A percentile compares a stretch with the other conserved stretches of the same genome.
These are phyloP conservation scores for Trypanosoma grayi DNA, from an alignment of 208 protist genomes.

Conservation along the genomic window DNA sequence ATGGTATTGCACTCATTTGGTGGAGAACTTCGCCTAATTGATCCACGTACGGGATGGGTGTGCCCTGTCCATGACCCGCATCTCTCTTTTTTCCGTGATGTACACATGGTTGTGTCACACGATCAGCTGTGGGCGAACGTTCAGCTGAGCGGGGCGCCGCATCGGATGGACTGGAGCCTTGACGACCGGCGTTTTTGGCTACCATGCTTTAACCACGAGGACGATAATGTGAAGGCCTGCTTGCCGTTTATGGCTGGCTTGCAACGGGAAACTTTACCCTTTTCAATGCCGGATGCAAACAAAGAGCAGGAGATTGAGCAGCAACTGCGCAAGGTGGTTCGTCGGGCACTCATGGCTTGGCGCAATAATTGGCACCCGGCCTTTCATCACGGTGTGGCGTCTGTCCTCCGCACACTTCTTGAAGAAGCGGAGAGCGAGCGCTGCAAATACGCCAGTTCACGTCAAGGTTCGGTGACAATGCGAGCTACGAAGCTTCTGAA, in stretches of 20 bases:
- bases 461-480: constrained; percentile 34
- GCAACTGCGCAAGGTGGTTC: constrained; percentile 43
- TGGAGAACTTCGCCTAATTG: constrained; percentile 62
- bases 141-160: constrained; percentile 70
- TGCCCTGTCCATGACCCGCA: constrained; percentile 45
- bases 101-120: constrained; percentile 72
- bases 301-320: constrained; percentile 60
- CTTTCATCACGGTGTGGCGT: constrained; percentile 58
- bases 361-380: constrained; percentile 54
- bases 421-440: constrained; percentile 53
- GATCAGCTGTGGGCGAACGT: constrained; percentile 81
- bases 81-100: constrained; percentile 54
- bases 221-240: constrained; percentile 34
- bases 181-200: constrained; percentile 55
- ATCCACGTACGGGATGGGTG: constrained; percentile 58
- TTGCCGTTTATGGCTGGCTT: constrained; percentile 48
- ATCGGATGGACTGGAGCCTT: constrained; percentile 82
- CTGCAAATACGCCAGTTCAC: constrained; percentile 42
- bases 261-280: constrained; percentile 59
- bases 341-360: constrained; percentile 54
- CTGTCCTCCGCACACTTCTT: constrained; percentile 57
- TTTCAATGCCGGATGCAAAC: constrained; percentile 33
- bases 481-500: constrained; percentile 39
- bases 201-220: constrained; percentile 54
- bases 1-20: constrained; percentile 68